These are phyloP conservation scores for Astrocystis sublimbata DNA, from an alignment of 495 filamentous ascomycete genomes.

Conservation along the genomic window DNA sequence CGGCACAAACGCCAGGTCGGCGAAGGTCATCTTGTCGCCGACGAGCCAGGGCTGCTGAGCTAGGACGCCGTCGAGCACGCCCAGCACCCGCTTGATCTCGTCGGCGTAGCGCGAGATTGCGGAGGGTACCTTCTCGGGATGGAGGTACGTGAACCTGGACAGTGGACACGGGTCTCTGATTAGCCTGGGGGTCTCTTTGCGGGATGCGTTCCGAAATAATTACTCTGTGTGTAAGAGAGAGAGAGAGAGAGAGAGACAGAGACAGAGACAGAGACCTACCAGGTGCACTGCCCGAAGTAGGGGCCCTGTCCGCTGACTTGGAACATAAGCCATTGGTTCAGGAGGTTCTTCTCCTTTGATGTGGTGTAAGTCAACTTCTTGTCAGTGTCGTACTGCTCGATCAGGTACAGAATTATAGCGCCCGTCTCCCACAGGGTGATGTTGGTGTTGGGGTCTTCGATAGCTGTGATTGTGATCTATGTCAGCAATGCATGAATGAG, in stretches of 20 bases:
- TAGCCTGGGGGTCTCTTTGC: background rate
- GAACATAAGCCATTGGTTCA: slow-evolving; percentile 46
- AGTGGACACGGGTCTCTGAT: slow-evolving; percentile 5
- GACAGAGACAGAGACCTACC: no score
- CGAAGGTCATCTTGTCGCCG: slow-evolving; percentile 32
- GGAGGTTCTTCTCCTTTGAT: slow-evolving; percentile 5
- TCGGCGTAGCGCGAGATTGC: slow-evolving; percentile 48
- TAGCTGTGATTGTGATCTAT: slow-evolving; percentile 45
- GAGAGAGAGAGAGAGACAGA: no score
- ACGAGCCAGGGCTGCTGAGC: slow-evolving; percentile 23
- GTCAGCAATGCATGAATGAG: background rate
- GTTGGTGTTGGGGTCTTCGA: slow-evolving; percentile 63
- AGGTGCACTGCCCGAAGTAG: slow-evolving; percentile 42
- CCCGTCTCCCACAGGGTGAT: slow-evolving; percentile 65
- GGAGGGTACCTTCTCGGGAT: slow-evolving; percentile 39
- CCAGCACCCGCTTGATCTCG: slow-evolving; percentile 42
- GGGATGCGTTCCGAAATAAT: no score
- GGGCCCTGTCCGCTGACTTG: slow-evolving; percentile 50
- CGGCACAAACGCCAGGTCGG: slow-evolving; percentile 33
- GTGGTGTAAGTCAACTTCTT: slow-evolving; percentile 44
- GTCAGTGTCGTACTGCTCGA: slow-evolving; percentile 30
- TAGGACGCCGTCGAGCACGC: slow-evolving; percentile 39
- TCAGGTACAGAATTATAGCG: slow-evolving; percentile 63
- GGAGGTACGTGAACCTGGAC: slow-evolving; percentile 41
- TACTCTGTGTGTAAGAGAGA: no score